phyloP scores from a whole-genome alignment of 805 yeast species.

The Ogataea henricii region DNA sequence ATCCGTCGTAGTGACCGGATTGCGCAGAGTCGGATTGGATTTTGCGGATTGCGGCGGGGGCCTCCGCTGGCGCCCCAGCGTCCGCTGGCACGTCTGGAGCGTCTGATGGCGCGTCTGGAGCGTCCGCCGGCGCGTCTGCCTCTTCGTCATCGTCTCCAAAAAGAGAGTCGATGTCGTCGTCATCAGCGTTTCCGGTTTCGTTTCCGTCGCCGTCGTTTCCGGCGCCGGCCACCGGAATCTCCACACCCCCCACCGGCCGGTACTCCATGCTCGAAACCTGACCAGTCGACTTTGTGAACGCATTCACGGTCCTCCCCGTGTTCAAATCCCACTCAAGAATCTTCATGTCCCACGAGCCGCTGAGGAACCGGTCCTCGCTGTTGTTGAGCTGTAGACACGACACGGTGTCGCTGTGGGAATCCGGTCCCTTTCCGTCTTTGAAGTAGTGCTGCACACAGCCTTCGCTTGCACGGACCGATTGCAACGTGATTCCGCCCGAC shows the following conservation, averaged over 20 bases:
- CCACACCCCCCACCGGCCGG: constrained; percentile 59
- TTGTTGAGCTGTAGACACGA: constrained; percentile 67
- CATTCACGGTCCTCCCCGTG: constrained; percentile 55
- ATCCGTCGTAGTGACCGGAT: constrained; percentile 28
- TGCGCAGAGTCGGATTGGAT: constrained; percentile 34
- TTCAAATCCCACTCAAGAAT: constrained; percentile 85
- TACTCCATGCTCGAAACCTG: constrained; percentile 78
- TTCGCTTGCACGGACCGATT: constrained; percentile 79
- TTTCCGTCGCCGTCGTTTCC: constrained; percentile 28
- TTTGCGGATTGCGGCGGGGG: background rate
- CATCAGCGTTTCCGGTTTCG: background rate
- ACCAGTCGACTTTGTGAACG: constrained; percentile 63
- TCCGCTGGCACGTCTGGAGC: background rate
- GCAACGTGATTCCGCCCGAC: constrained; percentile 84
- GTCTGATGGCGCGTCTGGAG: background rate
- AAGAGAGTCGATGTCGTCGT: background rate
- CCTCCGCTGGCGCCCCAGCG: background rate
- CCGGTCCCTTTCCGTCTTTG: constrained; percentile 31
- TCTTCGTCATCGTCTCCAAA: constrained; percentile 26
- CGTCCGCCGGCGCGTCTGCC: background rate
- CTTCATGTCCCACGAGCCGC: constrained; percentile 90
- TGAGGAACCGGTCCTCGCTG: constrained; percentile 62
- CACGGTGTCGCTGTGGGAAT: constrained; percentile 69
- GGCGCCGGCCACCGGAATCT: constrained; percentile 33
- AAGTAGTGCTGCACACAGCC: constrained; percentile 82